Base-by-base conservation (phyloP, 495 filamentous ascomycete species). In the Chaetomidium leptoderma region DNA sequence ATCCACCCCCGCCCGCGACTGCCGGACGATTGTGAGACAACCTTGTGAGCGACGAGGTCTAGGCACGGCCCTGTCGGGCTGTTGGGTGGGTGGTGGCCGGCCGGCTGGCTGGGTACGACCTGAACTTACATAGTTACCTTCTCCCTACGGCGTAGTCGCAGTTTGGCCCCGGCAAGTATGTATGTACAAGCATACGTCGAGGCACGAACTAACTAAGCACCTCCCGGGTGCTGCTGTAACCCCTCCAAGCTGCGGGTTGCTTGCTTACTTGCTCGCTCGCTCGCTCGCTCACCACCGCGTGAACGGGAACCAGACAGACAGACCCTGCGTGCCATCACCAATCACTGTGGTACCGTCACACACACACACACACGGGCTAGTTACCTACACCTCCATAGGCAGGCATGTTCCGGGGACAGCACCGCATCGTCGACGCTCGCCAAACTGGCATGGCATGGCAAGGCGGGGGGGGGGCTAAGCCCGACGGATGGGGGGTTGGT, bases 11-110 rank as follows among this genome's bases (percentile, higher is more conserved):
- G 2, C 13, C 17, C 11, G 24, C 44, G 9, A 29, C 24, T 21
- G 32, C 43, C 57, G 48, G 48, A 59, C 49, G 49, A 59, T 46
- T 59, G 29, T 59, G 57, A 59, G 57, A 59, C 57, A 48, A n/a
- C n/a, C n/a, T n/a, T n/a, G n/a, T n/a, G n/a, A n/a, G n/a, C n/a
- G n/a, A n/a, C n/a, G n/a, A n/a, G n/a, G n/a, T n/a, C n/a, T n/a
- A n/a, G n/a, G n/a, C n/a, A n/a, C n/a, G n/a, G n/a, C n/a, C n/a
- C n/a, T n/a, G n/a, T n/a, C n/a, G n/a, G n/a, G n/a, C n/a, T n/a
- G n/a, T n/a, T n/a, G n/a, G n/a, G n/a, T n/a, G n/a, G n/a, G n/a
- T n/a, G n/a, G n/a, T n/a, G n/a, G n/a, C n/a, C n/a, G n/a, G n/a
- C n/a, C n/a, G n/a, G n/a, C n/a, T n/a, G n/a, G n/a, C n/a, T n/a